phyloP scores from a whole-genome alignment of 2,329 filamentous ascomycete species.

The Aspergillus udagawae region DNA sequence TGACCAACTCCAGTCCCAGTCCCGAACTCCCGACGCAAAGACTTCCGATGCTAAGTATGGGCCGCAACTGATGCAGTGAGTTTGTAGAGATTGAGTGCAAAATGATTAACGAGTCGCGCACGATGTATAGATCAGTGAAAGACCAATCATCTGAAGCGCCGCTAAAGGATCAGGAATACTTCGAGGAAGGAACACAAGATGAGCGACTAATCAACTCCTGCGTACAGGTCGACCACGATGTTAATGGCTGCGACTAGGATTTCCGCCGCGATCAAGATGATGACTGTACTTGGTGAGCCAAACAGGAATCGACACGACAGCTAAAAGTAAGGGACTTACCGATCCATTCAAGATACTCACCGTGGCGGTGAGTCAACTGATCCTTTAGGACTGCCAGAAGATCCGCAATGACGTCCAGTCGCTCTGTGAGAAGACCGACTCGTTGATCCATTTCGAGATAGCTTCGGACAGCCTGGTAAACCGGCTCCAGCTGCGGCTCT shows the following conservation, averaged over 20 bases:
- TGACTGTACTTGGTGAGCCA: conserved; percentile 56
- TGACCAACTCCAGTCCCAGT: conserved; percentile 13
- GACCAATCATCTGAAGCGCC: background rate
- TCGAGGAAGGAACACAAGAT: background rate
- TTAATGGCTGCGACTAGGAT: conserved; percentile 91
- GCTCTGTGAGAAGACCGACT: conserved; percentile 81
- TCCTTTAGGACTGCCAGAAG: conserved; percentile 90
- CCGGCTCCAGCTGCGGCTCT: conserved; percentile 91
- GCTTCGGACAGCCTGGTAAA: conserved; percentile 90
- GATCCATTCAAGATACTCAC: conserved; percentile 86
- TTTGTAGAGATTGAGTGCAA: background rate
- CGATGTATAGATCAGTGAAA: conserved; percentile 4
- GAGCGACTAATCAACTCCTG: conserved; percentile 51
- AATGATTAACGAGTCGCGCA: conserved; percentile 8
- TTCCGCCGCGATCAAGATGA: conserved; percentile 91
- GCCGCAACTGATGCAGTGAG: background rate
- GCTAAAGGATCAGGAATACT: background rate
- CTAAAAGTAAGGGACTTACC: conserved; percentile 52
- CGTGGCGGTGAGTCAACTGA: conserved; percentile 88
- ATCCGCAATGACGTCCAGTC: conserved; percentile 90
- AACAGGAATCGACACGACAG: background rate
- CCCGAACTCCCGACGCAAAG: background rate
- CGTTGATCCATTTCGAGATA: conserved; percentile 98
- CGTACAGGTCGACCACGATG: conserved; percentile 90
- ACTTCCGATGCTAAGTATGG: background rate